Conservation (phyloP, 73 alveolate genomes). For the Paramecium pentaurelia region DNA sequence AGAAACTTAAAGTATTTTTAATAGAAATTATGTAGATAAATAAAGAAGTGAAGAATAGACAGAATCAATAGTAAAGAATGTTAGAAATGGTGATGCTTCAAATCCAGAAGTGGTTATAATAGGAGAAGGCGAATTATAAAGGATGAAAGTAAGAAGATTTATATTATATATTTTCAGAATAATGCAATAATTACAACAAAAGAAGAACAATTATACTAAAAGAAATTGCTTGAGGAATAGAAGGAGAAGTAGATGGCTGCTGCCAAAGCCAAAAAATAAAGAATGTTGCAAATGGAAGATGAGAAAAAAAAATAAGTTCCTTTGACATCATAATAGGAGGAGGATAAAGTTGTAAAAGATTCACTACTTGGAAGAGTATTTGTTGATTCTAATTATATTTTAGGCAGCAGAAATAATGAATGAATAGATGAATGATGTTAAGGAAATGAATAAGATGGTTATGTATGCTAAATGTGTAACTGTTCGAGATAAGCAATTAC, state of each 20-base stretch:
- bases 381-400: not conserved
- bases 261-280: constrained; percentile 56
- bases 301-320: constrained; percentile 62
- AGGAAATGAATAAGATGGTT: constrained; percentile 82
- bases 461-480: constrained; percentile 83
- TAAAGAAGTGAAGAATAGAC: constrained; percentile 1
- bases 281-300: constrained; percentile 62
- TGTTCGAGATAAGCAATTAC: constrained; percentile 77
- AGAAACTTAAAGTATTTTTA: not conserved
- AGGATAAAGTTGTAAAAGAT: constrained; percentile 60
- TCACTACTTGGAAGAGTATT: constrained; percentile 26
- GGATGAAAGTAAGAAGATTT: constrained; percentile 54
- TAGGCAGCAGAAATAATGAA: constrained; percentile 70
- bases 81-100: constrained; percentile 44
- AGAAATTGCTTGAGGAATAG: constrained; percentile 55
- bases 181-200: constrained; percentile 60
- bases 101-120: constrained; percentile 56
- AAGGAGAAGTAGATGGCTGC: constrained; percentile 64
- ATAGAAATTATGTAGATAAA: not conserved
- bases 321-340: constrained; percentile 24
- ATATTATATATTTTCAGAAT: not conserved
- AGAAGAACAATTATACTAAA: constrained; percentile 51
- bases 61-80: constrained; percentile 16
- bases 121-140: constrained; percentile 53
- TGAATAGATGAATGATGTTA: constrained; percentile 79